Evolutionary conservation across 2,329 filamentous ascomycete species (phyloP).

Genomic region (Geosmithia putterillii): DNA sequence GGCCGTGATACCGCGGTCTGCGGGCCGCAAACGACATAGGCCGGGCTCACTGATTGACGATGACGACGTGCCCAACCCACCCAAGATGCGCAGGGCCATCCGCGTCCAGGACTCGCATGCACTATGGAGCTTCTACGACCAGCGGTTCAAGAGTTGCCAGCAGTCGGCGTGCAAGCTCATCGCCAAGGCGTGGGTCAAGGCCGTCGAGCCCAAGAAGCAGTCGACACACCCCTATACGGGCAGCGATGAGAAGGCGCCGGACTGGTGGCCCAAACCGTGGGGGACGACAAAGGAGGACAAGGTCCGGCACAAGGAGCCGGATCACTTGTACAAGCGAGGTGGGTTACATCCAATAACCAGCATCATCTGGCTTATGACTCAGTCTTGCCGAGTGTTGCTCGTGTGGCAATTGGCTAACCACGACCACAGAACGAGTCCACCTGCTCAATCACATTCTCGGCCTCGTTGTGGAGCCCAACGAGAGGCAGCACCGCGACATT

Average conservation of each 20-base stretch:
- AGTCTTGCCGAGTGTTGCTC: too few relatives aligned
- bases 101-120: constrained; percentile 39
- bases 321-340: constrained; percentile 60
- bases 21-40: constrained; percentile 1
- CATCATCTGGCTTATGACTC: not conserved
- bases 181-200: constrained; percentile 64
- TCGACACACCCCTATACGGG: constrained; percentile 60
- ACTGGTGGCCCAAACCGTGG: constrained; percentile 55
- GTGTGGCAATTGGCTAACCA: not conserved
- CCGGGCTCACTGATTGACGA: constrained; percentile 14
- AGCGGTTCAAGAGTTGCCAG: constrained; percentile 53
- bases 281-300: constrained; percentile 35
- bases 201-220: constrained; percentile 67
- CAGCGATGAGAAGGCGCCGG: constrained; percentile 48
- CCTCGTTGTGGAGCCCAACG: constrained; percentile 38
- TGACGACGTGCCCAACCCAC: constrained; percentile 25
- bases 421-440: constrained; percentile 39
- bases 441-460: constrained; percentile 48
- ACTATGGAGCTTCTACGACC: constrained; percentile 47
- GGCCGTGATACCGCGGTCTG: not conserved
- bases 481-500: constrained; percentile 37
- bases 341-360: constrained; percentile 7
- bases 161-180: constrained; percentile 62
- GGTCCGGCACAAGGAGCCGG: constrained; percentile 60
- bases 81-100: constrained; percentile 29